Base-by-base conservation (phyloP, 495 filamentous ascomycete species). In the Hyaloscypha hepaticicola region DNA sequence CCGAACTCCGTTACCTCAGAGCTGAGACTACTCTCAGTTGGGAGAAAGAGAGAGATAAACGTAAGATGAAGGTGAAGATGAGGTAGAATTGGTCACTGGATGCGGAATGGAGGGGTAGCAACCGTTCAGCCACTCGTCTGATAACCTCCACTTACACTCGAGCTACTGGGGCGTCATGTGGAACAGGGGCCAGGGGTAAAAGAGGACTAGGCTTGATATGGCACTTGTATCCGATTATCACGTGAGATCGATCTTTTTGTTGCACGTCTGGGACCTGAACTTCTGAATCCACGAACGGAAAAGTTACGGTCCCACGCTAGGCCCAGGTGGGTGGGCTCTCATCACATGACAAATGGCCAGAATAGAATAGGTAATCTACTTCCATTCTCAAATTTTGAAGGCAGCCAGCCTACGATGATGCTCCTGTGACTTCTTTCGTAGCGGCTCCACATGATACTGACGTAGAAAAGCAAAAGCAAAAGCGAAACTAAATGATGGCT, bases 401-500 rank as follows among this genome's bases (percentile, higher is more conserved):
- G n/a, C n/a, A n/a, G n/a, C n/a, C n/a, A n/a, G n/a, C n/a, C n/a
- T n/a, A n/a, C n/a, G n/a, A n/a, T n/a, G n/a, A n/a, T n/a, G n/a
- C n/a, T n/a, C n/a, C n/a, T n/a, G n/a, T n/a, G n/a, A n/a, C n/a
- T n/a, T n/a, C n/a, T n/a, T n/a, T n/a, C n/a, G n/a, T n/a, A n/a
- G n/a, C n/a, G n/a, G n/a, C n/a, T n/a, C n/a, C n/a, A n/a, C n/a
- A n/a, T n/a, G n/a, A 94, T 69, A 77, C 89, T 67, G 81, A 88
- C 67, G 82, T 93, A 19, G 72, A 78, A 41, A 91, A n/a, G n/a
- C n/a, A n/a, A n/a, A n/a, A n/a, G 92, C 70, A 79, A 82, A 11
- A 85, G 87, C 49, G 84, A 90, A 2, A 87, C 80, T 27, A 5
- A 27, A 56, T 34, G 24, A 9, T 56, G 24, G 48, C 48, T 16